Conservation (phyloP, 306 rosid genomes). For the Cyclanthera cordifolia region DNA sequence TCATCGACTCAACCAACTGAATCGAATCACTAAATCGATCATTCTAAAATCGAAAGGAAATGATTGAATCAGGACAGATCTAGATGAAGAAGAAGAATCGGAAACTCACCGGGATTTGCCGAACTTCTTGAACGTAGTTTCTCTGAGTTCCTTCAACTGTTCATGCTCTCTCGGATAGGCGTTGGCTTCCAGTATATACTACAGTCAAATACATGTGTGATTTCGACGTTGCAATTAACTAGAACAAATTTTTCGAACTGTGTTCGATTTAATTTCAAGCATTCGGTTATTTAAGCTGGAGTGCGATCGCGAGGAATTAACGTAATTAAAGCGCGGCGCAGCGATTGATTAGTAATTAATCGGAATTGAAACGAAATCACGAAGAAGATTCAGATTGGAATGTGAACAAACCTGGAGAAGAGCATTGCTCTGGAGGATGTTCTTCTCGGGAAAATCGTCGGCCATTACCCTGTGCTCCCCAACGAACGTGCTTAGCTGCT, state of each 20-base stretch:
- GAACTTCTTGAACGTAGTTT: conserved; percentile 26
- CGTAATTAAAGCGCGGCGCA: too few species aligned
- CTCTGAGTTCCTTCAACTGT: conserved; percentile 40
- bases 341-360: too few species aligned
- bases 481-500: too few species aligned
- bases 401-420: not conserved
- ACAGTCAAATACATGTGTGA: not conserved
- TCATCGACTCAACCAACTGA: too few species aligned
- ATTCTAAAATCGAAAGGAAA: too few species aligned
- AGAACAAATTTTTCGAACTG: too few species aligned
- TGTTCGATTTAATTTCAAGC: too few species aligned
- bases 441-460: not conserved
- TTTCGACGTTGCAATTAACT: too few species aligned
- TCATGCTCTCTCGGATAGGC: conserved; percentile 38
- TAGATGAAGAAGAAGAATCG: not conserved
- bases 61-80: too few species aligned
- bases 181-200: conserved; percentile 39
- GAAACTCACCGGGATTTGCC: not conserved
- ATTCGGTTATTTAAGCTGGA: not conserved
- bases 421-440: not conserved
- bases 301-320: not conserved
- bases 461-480: too few species aligned
- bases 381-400: not conserved
- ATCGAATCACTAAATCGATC: too few species aligned
- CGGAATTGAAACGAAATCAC: too few species aligned